A percentile compares a stretch with the other conserved stretches of the same genome.
Evolutionary conservation across 495 filamentous ascomycete genomes (phyloP).

Genomic region (Penicillium pulvis): DNA sequence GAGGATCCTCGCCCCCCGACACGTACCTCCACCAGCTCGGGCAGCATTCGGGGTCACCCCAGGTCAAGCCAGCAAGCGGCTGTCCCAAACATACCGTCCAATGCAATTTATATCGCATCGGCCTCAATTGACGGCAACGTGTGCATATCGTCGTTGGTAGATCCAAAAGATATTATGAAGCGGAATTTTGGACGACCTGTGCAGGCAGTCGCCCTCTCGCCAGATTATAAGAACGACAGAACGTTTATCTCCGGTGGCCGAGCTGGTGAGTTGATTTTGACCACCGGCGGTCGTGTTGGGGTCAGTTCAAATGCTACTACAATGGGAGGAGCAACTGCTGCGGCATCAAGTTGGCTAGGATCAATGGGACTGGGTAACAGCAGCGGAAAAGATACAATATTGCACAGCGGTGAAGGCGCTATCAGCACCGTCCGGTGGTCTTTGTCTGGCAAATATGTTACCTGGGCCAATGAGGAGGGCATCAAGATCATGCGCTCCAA

Average conservation of each 20-base stretch:
- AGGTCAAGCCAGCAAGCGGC: constrained; percentile 41
- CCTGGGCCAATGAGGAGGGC: constrained; percentile 93
- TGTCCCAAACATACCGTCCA: constrained; percentile 71
- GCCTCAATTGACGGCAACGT: constrained; percentile 96
- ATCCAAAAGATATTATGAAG: constrained; percentile 77
- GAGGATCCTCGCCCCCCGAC: constrained; percentile 48
- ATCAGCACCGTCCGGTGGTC: constrained; percentile 95
- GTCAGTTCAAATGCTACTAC: constrained; percentile 79
- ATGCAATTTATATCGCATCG: constrained; percentile 87
- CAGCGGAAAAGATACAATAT: constrained; percentile 79
- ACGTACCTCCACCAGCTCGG: constrained; percentile 47
- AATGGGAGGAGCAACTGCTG: constrained; percentile 72
- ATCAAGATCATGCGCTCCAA: constrained; percentile 97
- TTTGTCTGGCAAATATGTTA: constrained; percentile 83
- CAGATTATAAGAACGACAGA: constrained; percentile 85
- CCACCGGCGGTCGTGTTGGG: constrained; percentile 75
- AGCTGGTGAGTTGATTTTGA: constrained; percentile 88
- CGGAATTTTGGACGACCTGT: constrained; percentile 93
- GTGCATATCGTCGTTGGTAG: constrained; percentile 79
- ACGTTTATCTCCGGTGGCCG: constrained; percentile 88
- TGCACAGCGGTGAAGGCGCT: constrained; percentile 90
- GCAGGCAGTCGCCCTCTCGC: constrained; percentile 85
- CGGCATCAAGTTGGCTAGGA: constrained; percentile 90
- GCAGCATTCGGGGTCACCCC: constrained; percentile 53
- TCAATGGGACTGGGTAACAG: constrained; percentile 76